Base-by-base conservation (phyloP, 176 grass and related monocot species). In the Tillandsia fasciculata region DNA sequence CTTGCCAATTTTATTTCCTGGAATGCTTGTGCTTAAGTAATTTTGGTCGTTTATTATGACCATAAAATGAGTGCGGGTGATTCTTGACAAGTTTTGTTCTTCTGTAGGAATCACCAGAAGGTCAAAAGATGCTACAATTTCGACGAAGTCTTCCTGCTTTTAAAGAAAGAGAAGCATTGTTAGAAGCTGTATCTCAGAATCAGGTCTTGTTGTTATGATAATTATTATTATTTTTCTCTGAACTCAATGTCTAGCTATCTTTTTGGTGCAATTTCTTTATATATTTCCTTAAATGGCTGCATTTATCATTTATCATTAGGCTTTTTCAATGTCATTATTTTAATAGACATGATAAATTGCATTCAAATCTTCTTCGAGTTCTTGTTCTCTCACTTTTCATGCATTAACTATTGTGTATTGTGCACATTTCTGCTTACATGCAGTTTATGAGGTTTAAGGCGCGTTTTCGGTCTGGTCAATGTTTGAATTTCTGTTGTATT, bases 101-200 rank as follows among this genome's bases (percentile, higher is more conserved):
- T 87, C 48, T 81, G 26, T 88, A 99, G 94, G 94, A 93, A 85
- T 90, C 94, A 50, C 61, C 23, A 78, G 89, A 93, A 72, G 94
- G 94, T 15, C 76, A 80, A 80, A 93, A 79, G 26, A 93, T 99
- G 94, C 85, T 99, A 66, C 80, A 99, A 66, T 99, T 99, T 81
- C 89, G 94, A 57, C 77, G 71, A 59, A 90, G 87, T 80, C 87
- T 99, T 79, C 94, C 89, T 79, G 65, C 94, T 58, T 87, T 83
- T 80, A 90, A 90, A 85, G 89, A 99, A 81, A 92, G 72, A 61
- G 76, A 93, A 70, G 65, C 82, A 66, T 70, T 99, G 54, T 77
- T 99, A 71, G 81, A 75, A 51, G 79, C 87, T 68, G 80, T 99
- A 74, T 85, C 84, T 73, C 82, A 82, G 75, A 99, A 99, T 74